These are phyloP conservation scores for Lepiota subincarnata DNA, from an alignment of 768 basidiomycete species.

Conservation along the genomic window DNA sequence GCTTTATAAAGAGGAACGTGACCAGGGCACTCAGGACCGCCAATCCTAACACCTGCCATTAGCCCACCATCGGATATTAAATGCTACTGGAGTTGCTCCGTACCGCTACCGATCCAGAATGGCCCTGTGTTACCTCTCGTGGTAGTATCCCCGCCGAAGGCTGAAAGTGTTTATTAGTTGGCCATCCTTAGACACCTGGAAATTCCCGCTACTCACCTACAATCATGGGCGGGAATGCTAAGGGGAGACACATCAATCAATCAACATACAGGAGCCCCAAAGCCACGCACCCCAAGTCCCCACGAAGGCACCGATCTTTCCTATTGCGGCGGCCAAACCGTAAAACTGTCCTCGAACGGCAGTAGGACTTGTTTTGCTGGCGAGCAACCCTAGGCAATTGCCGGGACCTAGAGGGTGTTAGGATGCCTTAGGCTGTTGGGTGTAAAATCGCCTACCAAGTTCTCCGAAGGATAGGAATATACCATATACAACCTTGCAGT, in stretches of 20 bases:
- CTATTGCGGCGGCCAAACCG: constrained; percentile 80
- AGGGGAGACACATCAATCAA: not conserved
- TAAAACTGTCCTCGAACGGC: constrained; percentile 85
- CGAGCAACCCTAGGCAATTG: constrained; percentile 81
- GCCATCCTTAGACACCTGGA: not conserved
- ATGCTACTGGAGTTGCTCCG: not conserved
- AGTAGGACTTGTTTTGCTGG: constrained; percentile 82
- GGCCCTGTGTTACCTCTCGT: constrained; percentile 73
- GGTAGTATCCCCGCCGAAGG: constrained; percentile 53
- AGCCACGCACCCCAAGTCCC: constrained; percentile 68
- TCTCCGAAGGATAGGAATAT: constrained; percentile 90
- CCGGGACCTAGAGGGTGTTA: constrained; percentile 55
- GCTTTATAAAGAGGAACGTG: constrained; percentile 68
- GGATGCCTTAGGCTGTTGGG: not conserved
- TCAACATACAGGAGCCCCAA: not conserved
- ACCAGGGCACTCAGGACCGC: constrained; percentile 75
- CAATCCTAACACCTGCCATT: constrained; percentile 36
- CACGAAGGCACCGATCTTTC: constrained; percentile 80
- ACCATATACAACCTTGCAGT: constrained; percentile 71
- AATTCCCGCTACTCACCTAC: constrained; percentile 33
- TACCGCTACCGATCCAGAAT: constrained; percentile 83
- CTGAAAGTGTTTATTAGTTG: constrained; percentile 27
- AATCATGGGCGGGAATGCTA: constrained; percentile 68
- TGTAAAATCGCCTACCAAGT: constrained; percentile 47
- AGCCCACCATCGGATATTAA: constrained; percentile 2